Percentiles rank a stretch among this genome's conserved stretches.
These are phyloP conservation scores for Coniferiporia weirii DNA, from an alignment of 1,284 basidiomycete genomes.

Conservation along the genomic window DNA sequence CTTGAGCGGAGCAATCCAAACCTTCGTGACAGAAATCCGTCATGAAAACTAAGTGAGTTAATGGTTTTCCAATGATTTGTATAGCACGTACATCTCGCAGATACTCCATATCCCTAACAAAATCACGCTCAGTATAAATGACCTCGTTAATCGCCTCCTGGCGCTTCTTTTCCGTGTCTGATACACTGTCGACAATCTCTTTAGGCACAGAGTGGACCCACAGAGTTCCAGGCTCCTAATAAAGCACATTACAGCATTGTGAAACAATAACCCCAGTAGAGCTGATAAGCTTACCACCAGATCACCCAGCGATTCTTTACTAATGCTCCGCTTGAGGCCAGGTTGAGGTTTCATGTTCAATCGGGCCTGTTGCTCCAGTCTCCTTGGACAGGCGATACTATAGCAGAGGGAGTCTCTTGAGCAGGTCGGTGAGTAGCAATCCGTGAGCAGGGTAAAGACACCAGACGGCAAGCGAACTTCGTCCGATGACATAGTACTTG, in stretches of 20 bases:
- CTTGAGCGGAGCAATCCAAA: constrained; percentile 87
- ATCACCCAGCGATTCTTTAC: constrained; percentile 79
- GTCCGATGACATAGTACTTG: constrained; percentile 44
- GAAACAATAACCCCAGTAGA: constrained; percentile 9
- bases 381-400: constrained; percentile 91
- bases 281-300: constrained; percentile 52
- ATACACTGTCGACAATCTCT: constrained; percentile 90
- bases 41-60: too few species aligned
- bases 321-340: constrained; percentile 74
- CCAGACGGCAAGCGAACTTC: constrained; percentile 84
- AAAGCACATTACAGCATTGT: background rate
- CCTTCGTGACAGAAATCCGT: constrained; percentile 37
- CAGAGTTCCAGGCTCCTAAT: constrained; percentile 82
- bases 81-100: constrained; percentile 76
- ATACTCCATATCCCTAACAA: constrained; percentile 97
- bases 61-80: too few species aligned
- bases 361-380: constrained; percentile 91
- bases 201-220: constrained; percentile 97
- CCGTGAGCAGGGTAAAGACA: constrained; percentile 94
- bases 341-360: constrained; percentile 92
- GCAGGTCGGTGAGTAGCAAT: constrained; percentile 98
- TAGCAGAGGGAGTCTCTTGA: constrained; percentile 92
- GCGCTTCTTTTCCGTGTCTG: constrained; percentile 90
- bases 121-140: constrained; percentile 97
- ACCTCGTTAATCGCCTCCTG: constrained; percentile 99